Percentiles rank a stretch among this genome's conserved stretches.
phyloP scores from a whole-genome alignment of 2,329 filamentous ascomycete genomes.

The Colletotrichum musae region DNA sequence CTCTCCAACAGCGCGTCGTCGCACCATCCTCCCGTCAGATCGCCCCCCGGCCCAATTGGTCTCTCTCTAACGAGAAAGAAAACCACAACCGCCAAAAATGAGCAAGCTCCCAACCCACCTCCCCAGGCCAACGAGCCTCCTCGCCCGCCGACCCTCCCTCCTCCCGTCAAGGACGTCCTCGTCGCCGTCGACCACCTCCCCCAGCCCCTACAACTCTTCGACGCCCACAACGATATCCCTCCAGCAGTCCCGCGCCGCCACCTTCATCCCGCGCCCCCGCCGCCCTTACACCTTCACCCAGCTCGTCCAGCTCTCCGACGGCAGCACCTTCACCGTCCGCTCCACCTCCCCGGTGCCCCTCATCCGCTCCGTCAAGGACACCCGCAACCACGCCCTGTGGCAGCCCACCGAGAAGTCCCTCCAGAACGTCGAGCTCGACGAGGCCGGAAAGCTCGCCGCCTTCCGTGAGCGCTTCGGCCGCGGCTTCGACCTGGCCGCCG shows the following conservation, averaged over 20 bases:
- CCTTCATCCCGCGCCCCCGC: slow-evolving; percentile 88
- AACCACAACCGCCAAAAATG: slow-evolving; percentile 15
- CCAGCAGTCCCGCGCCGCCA: slow-evolving; percentile 82
- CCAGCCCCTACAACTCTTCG: slow-evolving; percentile 45
- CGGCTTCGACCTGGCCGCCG: slow-evolving; percentile 78
- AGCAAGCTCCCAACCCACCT: slow-evolving; percentile 39
- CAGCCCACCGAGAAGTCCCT: slow-evolving; percentile 87
- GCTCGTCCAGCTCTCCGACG: slow-evolving; percentile 92
- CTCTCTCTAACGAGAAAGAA: neutral
- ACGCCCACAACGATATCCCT: slow-evolving; percentile 10
- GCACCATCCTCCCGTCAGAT: neutral
- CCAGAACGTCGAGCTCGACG: slow-evolving; percentile 92
- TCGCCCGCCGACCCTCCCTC: slow-evolving; percentile 9
- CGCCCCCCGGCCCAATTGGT: slow-evolving; percentile 6
- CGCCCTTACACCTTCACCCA: slow-evolving; percentile 98
- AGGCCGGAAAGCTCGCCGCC: slow-evolving; percentile 88
- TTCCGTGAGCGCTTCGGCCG: slow-evolving; percentile 90
- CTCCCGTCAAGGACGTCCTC: slow-evolving; percentile 28
- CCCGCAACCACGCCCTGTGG: slow-evolving; percentile 91
- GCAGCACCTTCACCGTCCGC: slow-evolving; percentile 84
- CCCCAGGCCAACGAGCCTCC: slow-evolving; percentile 27
- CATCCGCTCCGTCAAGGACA: slow-evolving; percentile 80
- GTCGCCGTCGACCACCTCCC: slow-evolving; percentile 52
- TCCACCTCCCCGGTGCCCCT: slow-evolving; percentile 79
- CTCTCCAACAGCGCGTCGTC: neutral